Evolutionary conservation across 1,139 yeast genomes (phyloP), one percentile per base, ranked within the genome.

Genomic region (Zhuliangozyma parablackwelliae): DNA sequence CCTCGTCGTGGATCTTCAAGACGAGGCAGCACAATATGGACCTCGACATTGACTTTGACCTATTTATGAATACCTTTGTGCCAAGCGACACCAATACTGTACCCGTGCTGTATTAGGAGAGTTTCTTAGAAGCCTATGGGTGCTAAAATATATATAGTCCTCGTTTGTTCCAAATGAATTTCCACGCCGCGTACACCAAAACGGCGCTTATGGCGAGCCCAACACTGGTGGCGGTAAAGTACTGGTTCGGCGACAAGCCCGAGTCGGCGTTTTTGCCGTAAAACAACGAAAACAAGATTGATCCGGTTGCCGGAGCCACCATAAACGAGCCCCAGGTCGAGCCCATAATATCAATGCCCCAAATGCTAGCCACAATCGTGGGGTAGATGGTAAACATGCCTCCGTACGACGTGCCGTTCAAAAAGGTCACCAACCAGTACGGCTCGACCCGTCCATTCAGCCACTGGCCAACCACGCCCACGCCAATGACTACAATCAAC

Each of bases 261-360:
- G 41, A 42, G 50, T 89, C 95, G 47, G 76, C 81, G 24, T 79
- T 64, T 25, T 61, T 55, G 0, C 96, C 97, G 57, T 84, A 90
- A 16, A 81, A 49, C 40, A 85, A 53, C 2, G 96, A 92, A 51
- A 75, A 87, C 1, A 76, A 47, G 6, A 86, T 70, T 1, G 95
- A 73, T 1, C 97, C 96, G 3, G 88, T 48, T 0, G 97, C 97
- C 0, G 97, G 97, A 0, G 96, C 96, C 26, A 87, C 70, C 78
- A 90, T 80, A 53, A 88, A 85, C 25, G 86, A 69, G 3, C 97
- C 97, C 90, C 96, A 92, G 1, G 94, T 84, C 2, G 96, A 84
- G 0, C 97, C 97, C 56, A 92, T 80, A 35, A 87, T 75, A 39
- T 85, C 90, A 28, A 86, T 77, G 0, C 97, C 97, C 96, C 97